Percentiles rank a stretch among this genome's conserved stretches.
Evolutionary conservation across 2,329 filamentous ascomycete genomes (phyloP).

Genomic region (Nemania sp.): DNA sequence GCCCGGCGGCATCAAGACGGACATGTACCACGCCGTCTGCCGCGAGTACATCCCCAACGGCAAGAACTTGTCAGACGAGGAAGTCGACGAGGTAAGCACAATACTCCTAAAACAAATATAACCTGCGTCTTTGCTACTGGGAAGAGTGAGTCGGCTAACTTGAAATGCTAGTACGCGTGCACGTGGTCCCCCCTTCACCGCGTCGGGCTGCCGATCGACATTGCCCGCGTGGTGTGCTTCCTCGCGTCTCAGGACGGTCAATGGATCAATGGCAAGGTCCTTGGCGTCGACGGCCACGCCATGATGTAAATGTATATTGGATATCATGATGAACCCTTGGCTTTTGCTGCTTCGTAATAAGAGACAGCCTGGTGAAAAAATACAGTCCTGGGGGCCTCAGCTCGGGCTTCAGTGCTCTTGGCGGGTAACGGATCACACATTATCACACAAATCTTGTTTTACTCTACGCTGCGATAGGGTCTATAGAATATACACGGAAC

Average conservation of each 20-base stretch:
- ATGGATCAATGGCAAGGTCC: constrained; percentile 50
- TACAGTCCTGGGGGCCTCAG: background rate
- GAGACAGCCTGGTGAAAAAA: background rate
- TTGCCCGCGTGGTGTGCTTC: constrained; percentile 67
- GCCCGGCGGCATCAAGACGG: constrained; percentile 69
- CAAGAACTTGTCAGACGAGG: constrained; percentile 58
- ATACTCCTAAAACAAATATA: background rate
- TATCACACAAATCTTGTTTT: too few species aligned
- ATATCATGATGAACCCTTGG: background rate
- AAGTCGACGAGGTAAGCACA: constrained; percentile 57
- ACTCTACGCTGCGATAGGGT: too few species aligned
- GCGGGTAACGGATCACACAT: too few species aligned
- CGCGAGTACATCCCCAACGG: constrained; percentile 66
- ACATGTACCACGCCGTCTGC: constrained; percentile 70
- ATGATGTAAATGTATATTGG: constrained; percentile 36
- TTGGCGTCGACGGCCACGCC: constrained; percentile 40
- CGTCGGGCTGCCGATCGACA: constrained; percentile 69
- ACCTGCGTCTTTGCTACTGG: background rate
- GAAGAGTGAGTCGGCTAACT: constrained; percentile 10
- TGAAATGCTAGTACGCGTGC: constrained; percentile 54
- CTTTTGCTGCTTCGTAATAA: background rate
- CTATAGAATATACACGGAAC: too few species aligned
- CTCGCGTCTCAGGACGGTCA: constrained; percentile 52
- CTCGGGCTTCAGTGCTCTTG: too few species aligned
- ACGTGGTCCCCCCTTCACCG: constrained; percentile 68